Evolutionary conservation across 768 basidiomycete genomes (phyloP).

Genomic region (Trametes coccinea): DNA sequence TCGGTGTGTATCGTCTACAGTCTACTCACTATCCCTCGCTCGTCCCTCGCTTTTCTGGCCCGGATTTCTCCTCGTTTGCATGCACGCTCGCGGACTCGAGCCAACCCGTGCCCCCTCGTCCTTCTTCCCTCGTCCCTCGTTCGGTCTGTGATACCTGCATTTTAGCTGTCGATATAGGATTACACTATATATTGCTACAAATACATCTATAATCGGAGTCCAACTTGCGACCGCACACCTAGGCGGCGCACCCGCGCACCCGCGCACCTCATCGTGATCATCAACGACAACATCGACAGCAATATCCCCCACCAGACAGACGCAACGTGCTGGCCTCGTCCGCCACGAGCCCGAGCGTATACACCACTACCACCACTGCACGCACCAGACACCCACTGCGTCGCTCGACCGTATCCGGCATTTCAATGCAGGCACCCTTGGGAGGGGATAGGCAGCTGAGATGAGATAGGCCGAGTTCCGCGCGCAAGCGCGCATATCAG

Average conservation of each 20-base stretch:
- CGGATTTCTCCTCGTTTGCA: not conserved
- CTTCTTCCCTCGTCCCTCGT: not conserved
- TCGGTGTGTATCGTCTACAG: not conserved
- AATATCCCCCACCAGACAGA: not conserved
- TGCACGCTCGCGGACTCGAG: not conserved
- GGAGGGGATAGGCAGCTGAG: not conserved
- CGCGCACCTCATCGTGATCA: not conserved
- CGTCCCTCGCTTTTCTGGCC: not conserved
- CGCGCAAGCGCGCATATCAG: too few relatives aligned
- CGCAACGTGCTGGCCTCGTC: not conserved
- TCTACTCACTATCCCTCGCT: not conserved
- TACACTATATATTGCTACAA: slow-evolving; percentile 32
- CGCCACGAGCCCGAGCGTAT: not conserved
- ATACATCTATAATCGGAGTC: slow-evolving; percentile 26
- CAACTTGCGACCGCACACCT: slow-evolving; percentile 4
- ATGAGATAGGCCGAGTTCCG: not conserved
- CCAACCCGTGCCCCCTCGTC: not conserved
- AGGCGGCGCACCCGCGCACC: slow-evolving; percentile 7
- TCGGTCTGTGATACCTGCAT: not conserved
- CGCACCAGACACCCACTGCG: not conserved
- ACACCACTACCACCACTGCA: not conserved
- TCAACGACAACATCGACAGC: not conserved
- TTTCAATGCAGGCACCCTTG: too few relatives aligned
- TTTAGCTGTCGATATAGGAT: slow-evolving; percentile 24
- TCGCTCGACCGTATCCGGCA: not conserved